Conservation (phyloP, 345 rosid species). For the Noccaea bulbosa region DNA sequence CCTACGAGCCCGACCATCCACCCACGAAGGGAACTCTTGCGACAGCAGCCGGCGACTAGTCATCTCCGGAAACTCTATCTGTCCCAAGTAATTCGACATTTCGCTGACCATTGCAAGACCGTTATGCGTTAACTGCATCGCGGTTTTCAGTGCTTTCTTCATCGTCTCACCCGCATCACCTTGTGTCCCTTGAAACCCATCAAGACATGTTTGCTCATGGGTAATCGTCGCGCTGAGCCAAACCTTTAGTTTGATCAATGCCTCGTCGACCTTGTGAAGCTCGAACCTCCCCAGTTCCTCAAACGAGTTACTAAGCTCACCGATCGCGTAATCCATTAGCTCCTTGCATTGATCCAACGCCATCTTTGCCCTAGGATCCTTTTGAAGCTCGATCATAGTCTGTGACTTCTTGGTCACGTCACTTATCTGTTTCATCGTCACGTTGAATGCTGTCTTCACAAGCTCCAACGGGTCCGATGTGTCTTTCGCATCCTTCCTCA, state of each 20-base stretch:
- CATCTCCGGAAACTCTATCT: conserved; percentile 31
- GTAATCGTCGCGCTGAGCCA: conserved; percentile 84
- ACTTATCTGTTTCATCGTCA: conserved; percentile 46
- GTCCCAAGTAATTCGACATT: conserved; percentile 45
- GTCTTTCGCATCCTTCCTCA: conserved; percentile 47
- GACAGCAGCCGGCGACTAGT: conserved; percentile 41
- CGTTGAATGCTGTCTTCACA: conserved; percentile 52
- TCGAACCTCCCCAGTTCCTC: conserved; percentile 48
- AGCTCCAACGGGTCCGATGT: conserved; percentile 66
- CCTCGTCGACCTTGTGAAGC: conserved; percentile 34
- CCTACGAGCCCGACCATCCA: conserved; percentile 36
- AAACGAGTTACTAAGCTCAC: conserved; percentile 56
- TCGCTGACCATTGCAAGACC: conserved; percentile 67
- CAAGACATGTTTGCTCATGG: conserved; percentile 75
- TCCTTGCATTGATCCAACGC: conserved; percentile 67
- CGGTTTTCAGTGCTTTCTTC: conserved; percentile 51
- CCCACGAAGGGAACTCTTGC: conserved; percentile 48
- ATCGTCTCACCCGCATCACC: conserved; percentile 59
- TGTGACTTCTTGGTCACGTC: conserved; percentile 56
- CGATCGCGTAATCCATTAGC: conserved; percentile 58
- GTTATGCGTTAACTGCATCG: conserved; percentile 59
- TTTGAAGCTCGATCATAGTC: conserved; percentile 52
- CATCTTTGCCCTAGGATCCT: conserved; percentile 53
- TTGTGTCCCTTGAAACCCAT: conserved; percentile 61
- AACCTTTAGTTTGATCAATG: conserved; percentile 50